Evolutionary conservation across 306 rosid species (phyloP).

Genomic region (Geum urbanum): DNA sequence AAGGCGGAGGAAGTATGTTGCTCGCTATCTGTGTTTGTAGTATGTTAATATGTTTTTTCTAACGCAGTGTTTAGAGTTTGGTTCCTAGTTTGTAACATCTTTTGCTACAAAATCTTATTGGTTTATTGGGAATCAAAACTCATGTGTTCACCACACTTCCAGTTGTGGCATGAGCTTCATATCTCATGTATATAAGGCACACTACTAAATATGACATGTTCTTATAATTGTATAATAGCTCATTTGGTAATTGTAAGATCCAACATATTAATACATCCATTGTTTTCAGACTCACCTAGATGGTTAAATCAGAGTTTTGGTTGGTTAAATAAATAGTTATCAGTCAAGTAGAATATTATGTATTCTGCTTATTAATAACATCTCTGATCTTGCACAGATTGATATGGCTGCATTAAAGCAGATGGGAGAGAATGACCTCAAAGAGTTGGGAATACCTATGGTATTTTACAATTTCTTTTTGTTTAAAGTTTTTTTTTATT

Average conservation of each 20-base stretch:
- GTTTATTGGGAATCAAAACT: too few species aligned
- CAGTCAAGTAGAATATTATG: neutral
- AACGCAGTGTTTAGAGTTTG: neutral
- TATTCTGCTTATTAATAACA: constrained; percentile 10
- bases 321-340: neutral
- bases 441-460: too few species aligned
- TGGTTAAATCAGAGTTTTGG: constrained; percentile 8
- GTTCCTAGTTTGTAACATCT: too few species aligned
- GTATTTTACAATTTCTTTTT: constrained; percentile 32
- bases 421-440: constrained; percentile 95
- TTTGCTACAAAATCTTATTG: too few species aligned
- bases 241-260: neutral
- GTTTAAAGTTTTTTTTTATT: constrained; percentile 13
- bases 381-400: constrained; percentile 44
- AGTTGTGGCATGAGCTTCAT: too few species aligned
- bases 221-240: neutral
- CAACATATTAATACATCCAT: neutral
- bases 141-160: too few species aligned
- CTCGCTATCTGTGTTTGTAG: constrained; percentile 18
- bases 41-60: neutral
- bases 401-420: constrained; percentile 91
- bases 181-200: neutral
- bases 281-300: neutral
- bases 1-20: constrained; percentile 93
- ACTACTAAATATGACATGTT: neutral